phyloP scores from a whole-genome alignment of 352 stramenopile genomes.

The Globisporangium cystogenes region DNA sequence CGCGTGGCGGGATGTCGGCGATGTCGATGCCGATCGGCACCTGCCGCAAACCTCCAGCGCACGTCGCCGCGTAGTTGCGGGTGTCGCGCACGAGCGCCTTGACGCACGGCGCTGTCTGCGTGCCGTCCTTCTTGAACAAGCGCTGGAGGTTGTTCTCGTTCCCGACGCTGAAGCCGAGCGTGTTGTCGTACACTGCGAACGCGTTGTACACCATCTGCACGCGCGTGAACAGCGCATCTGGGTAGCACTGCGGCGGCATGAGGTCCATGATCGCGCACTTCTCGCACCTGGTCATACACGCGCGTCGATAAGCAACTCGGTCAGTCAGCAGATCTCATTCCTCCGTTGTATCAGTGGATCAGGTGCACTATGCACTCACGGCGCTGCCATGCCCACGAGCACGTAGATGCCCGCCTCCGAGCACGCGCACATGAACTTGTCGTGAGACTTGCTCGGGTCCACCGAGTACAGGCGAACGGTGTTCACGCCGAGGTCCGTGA shows the following conservation, averaged over 20 bases:
- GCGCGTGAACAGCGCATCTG: constrained; percentile 40
- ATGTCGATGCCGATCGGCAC: constrained; percentile 73
- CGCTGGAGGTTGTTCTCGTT: constrained; percentile 71
- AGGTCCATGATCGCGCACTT: constrained; percentile 39
- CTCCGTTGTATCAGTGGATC: too few relatives aligned
- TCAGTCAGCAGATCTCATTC: too few relatives aligned
- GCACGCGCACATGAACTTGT: constrained; percentile 78
- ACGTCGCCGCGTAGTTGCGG: constrained; percentile 39
- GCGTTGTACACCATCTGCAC: constrained; percentile 66
- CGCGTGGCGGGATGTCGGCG: constrained; percentile 55
- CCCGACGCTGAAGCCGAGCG: constrained; percentile 51
- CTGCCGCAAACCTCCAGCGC: constrained; percentile 29
- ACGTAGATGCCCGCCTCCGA: constrained; percentile 68
- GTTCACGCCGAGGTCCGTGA: constrained; percentile 58
- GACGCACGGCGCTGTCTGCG: constrained; percentile 47
- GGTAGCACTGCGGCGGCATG: constrained; percentile 41
- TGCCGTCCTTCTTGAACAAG: constrained; percentile 29
- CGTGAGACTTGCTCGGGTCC: constrained; percentile 49
- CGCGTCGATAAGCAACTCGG: too few relatives aligned
- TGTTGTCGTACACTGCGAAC: constrained; percentile 73
- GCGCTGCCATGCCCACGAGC: constrained; percentile 49
- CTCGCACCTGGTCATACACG: constrained; percentile 34
- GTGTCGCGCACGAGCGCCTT: constrained; percentile 68
- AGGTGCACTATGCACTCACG: constrained; percentile 17
- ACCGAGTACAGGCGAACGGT: constrained; percentile 62